Evolutionary conservation across 208 protist species (phyloP).

Genomic region (Naegleria fowleri): DNA sequence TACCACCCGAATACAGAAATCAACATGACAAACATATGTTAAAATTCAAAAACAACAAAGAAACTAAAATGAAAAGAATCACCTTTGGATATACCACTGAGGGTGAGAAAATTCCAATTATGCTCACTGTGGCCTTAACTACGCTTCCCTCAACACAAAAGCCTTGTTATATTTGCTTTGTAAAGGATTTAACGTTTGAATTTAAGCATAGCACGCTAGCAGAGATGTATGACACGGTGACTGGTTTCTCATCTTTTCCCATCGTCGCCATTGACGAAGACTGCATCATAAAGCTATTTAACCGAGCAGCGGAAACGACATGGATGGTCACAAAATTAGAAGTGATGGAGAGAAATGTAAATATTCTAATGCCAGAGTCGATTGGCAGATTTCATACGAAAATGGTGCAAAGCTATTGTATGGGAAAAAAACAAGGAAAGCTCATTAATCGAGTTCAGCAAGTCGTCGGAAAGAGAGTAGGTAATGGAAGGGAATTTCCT

Average conservation of each 20-base stretch:
- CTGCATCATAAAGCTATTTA: constrained; percentile 39
- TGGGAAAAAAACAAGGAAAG: neutral
- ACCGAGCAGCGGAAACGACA: constrained; percentile 33
- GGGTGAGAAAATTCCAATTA: neutral
- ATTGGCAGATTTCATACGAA: constrained; percentile 30
- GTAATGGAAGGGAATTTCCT: neutral
- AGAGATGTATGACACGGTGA: constrained; percentile 27
- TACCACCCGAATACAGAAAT: neutral
- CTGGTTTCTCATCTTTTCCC: constrained; percentile 38
- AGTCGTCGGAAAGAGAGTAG: neutral
- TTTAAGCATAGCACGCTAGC: neutral
- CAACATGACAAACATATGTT: neutral
- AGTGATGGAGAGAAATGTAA: constrained; percentile 43
- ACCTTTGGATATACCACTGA: neutral
- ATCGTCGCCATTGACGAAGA: constrained; percentile 37
- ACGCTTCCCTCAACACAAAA: neutral
- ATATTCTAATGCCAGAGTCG: constrained; percentile 43
- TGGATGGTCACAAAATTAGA: constrained; percentile 44
- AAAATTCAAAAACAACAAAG: neutral
- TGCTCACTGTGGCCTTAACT: neutral
- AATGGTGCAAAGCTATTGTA: constrained; percentile 35
- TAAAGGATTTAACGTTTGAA: constrained; percentile 25
- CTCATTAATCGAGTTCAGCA: neutral
- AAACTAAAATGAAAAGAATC: neutral
- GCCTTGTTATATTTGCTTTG: constrained; percentile 26